These are phyloP conservation scores for Cryptosporidium ryanae DNA, from an alignment of 169 alveolate species.

Conservation along the genomic window DNA sequence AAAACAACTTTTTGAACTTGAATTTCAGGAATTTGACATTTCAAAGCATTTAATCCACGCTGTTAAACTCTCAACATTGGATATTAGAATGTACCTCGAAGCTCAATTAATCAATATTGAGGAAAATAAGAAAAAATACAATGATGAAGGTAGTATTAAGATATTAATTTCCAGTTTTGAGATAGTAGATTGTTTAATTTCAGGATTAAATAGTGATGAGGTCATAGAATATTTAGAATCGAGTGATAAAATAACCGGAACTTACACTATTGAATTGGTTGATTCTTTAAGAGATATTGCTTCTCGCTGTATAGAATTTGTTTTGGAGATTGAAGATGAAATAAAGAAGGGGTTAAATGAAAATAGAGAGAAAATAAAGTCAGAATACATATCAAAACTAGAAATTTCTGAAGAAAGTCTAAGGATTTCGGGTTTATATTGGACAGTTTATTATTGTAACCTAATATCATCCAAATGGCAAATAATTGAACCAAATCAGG, in stretches of 20 bases:
- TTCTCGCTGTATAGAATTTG: constrained; percentile 27
- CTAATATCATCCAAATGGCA: constrained; percentile 69
- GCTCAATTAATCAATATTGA: constrained; percentile 16
- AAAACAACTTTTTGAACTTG: constrained; percentile 6
- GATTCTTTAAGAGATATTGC: constrained; percentile 6
- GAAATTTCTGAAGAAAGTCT: not conserved
- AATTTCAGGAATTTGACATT: not conserved
- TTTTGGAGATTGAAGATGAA: constrained; percentile 18
- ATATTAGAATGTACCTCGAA: constrained; percentile 23
- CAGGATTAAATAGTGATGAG: constrained; percentile 48
- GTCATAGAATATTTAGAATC: constrained; percentile 27
- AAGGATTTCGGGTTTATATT: constrained; percentile 31
- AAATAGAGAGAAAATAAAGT: not conserved
- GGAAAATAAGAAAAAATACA: not conserved
- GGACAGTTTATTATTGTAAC: constrained; percentile 35
- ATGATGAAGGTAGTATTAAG: constrained; percentile 1
- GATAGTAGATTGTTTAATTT: constrained; percentile 18
- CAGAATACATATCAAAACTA: not conserved
- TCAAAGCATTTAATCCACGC: constrained; percentile 1
- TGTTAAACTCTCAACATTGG: constrained; percentile 31
- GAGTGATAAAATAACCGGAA: constrained; percentile 16
- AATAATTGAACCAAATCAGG: constrained; percentile 55
- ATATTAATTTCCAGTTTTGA: constrained; percentile 26
- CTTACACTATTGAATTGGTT: constrained; percentile 14
- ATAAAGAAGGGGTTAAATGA: constrained; percentile 4